Base-by-base conservation (phyloP, 2,329 filamentous ascomycete genomes). In the Venturia asperata region DNA sequence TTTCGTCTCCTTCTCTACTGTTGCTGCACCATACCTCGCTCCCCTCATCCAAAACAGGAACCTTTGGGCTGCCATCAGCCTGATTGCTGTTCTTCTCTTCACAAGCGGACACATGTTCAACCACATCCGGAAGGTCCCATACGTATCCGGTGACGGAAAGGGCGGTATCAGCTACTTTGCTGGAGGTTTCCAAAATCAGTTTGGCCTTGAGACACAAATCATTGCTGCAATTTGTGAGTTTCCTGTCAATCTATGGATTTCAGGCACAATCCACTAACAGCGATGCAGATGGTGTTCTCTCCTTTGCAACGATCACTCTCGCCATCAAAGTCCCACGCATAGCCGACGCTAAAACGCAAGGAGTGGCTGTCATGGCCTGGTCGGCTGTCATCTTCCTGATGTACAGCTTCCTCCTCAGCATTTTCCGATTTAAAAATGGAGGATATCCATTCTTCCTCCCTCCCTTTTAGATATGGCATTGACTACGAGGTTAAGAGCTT, bases 61-160 rank as follows among this genome's bases (percentile, higher is more conserved):
- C 72, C 79, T 97, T 21, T 99, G 94, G 94, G 92, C 93, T 30
- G 91, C 90, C 27, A 77, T 95, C 72, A 96, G 90, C 76, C 80
- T 99, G 70, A 92, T 97, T 72, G 82, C 87, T 17, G 92, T 99
- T 68, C 84, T 99, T 52, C 82, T 97, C 66, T 99, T 97, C 79
- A 97, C 89, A 60, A 94, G 90, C 71, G 95, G 94, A 47, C 92
- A 97, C 78, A 99, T 99, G 95, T 99, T 95, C 83, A 99, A 97
- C 77, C 92, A 97, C 74, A 99, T 99, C 73, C 86, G 95, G 71
- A 93, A 94, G 76, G 91, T 95, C 2, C 94, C 94, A 2, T 99
- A 99, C 71, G 91, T 97, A 41, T 83, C 87, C 52, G 90, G 89
- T 52, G 87, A 97, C 74, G 91, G 91, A 45, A 86, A 84, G 64